These are phyloP conservation scores for Colletotrichum gigasporum DNA, from an alignment of 2,329 filamentous ascomycete genomes.

Conservation along the genomic window DNA sequence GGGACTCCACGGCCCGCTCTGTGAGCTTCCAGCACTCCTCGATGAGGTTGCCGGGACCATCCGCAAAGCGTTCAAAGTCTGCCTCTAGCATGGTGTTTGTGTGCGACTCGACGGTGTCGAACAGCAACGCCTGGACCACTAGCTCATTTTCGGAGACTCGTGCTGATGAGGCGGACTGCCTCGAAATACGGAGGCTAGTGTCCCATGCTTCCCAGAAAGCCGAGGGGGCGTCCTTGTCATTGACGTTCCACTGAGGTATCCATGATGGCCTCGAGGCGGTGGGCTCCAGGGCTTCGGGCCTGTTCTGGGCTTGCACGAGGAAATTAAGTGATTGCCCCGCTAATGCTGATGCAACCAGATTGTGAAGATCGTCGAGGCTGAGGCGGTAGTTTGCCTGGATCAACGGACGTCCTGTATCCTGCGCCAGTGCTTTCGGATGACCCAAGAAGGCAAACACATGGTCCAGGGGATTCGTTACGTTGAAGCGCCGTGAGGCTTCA, in stretches of 20 bases:
- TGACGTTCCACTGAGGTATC: neutral
- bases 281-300: neutral
- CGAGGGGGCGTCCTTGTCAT: neutral
- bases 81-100: neutral
- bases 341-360: neutral
- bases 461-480: neutral
- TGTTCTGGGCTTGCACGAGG: neutral
- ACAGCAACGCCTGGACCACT: neutral
- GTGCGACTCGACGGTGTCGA: neutral
- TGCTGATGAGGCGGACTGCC: neutral
- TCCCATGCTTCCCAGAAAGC: slow-evolving; percentile 7
- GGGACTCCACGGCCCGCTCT: neutral
- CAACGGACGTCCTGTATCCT: neutral
- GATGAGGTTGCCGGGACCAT: neutral
- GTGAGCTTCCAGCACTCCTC: neutral
- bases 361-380: neutral
- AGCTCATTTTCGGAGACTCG: neutral
- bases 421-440: neutral
- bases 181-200: neutral
- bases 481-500: neutral
- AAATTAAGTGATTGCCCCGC: neutral
- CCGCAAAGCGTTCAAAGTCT: neutral
- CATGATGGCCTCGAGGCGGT: neutral
- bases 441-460: neutral
- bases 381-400: neutral